Conservation (phyloP, 805 yeast genomes). For the Scheffersomyces spartinae region DNA sequence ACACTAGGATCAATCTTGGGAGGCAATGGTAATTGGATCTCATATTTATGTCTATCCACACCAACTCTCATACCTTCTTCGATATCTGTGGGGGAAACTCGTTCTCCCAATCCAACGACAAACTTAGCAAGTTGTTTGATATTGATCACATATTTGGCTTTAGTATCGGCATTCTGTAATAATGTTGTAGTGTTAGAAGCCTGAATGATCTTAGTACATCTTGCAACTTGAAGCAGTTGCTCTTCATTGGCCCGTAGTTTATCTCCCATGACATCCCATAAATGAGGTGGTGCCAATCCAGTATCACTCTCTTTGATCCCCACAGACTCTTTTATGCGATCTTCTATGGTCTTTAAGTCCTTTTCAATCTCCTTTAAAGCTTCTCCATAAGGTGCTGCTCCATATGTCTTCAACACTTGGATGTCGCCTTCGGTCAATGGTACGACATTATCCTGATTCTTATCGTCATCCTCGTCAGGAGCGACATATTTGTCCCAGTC, state of each 20-base stretch:
- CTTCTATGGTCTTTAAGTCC: slow-evolving; percentile 77
- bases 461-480: slow-evolving; percentile 62
- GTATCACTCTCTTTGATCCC: slow-evolving; percentile 95
- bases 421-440: slow-evolving; percentile 96
- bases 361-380: slow-evolving; percentile 73
- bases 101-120: slow-evolving; percentile 92
- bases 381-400: slow-evolving; percentile 91
- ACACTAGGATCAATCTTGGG: slow-evolving; percentile 97
- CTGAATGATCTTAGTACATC: slow-evolving; percentile 94
- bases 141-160: slow-evolving; percentile 88
- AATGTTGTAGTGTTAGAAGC: slow-evolving; percentile 29
- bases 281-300: slow-evolving; percentile 91
- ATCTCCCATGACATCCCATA: slow-evolving; percentile 98
- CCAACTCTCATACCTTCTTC: slow-evolving; percentile 99
- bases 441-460: slow-evolving; percentile 58
- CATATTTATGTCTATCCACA: slow-evolving; percentile 94
- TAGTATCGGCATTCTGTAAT: slow-evolving; percentile 59
- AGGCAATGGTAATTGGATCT: slow-evolving; percentile 93
- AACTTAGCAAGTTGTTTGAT: slow-evolving; percentile 97
- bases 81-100: slow-evolving; percentile 96
- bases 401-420: slow-evolving; percentile 92
- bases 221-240: slow-evolving; percentile 94
- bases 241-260: slow-evolving; percentile 86
- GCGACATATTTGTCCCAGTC: slow-evolving; percentile 97
- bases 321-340: slow-evolving; percentile 83